phyloP scores from a whole-genome alignment of 176 grass and related monocot species.

The Otatea glauca region DNA sequence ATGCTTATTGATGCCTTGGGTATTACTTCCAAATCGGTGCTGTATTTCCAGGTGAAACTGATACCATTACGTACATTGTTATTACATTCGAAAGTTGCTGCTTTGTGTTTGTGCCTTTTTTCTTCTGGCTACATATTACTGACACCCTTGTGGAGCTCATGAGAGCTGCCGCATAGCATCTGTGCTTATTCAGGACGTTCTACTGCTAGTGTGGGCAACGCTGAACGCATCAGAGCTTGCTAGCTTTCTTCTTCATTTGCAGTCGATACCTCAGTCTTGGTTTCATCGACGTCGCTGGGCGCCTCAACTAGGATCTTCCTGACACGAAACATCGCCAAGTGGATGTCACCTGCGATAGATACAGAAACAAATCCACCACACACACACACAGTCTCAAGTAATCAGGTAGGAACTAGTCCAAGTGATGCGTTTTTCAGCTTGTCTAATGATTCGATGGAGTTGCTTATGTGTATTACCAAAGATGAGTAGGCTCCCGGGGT shows the following conservation, averaged over 20 bases:
- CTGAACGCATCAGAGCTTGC: no score
- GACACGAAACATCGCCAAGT: constrained; percentile 77
- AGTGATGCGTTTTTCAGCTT: background rate
- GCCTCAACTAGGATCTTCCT: constrained; percentile 46
- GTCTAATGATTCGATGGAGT: background rate
- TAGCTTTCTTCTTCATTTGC: constrained; percentile 41
- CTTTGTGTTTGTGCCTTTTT: no score
- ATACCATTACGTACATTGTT: no score
- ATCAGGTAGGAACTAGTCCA: background rate
- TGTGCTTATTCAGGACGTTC: no score
- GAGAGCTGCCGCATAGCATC: no score
- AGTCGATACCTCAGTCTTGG: constrained; percentile 34
- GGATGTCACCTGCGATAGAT: constrained; percentile 53
- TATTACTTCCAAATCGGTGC: background rate
- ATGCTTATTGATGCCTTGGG: background rate
- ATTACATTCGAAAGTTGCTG: no score
- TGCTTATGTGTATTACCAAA: constrained; percentile 54
- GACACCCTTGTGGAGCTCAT: no score
- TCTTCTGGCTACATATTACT: no score
- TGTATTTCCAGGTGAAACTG: background rate
- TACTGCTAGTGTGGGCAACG: no score
- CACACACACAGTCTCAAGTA: background rate
- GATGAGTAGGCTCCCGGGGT: constrained; percentile 57
- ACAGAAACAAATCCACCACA: background rate
- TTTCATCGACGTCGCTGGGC: background rate